A percentile compares a stretch with the other conserved stretches of the same genome.
Evolutionary conservation across 495 filamentous ascomycete species (phyloP).

Genomic region (Xanthoparmelia taractica): DNA sequence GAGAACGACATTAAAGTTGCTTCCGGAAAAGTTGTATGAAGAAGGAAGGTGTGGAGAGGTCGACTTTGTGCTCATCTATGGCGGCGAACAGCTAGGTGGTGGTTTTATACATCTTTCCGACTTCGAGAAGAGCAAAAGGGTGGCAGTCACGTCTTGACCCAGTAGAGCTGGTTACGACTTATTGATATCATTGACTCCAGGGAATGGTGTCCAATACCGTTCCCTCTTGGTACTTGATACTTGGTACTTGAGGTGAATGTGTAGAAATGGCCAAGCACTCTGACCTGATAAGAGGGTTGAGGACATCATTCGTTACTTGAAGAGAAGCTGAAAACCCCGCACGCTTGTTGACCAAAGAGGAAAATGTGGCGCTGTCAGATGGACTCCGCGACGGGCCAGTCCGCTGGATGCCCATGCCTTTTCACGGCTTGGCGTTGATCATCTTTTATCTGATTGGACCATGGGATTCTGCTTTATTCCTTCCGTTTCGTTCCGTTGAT

Average conservation of each 20-base stretch:
- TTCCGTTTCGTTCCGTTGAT: too few relatives aligned
- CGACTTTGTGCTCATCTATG: not conserved
- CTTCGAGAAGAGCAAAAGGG: not conserved
- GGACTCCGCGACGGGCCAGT: not conserved
- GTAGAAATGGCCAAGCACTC: too few relatives aligned
- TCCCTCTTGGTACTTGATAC: too few relatives aligned
- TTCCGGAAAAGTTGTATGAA: not conserved
- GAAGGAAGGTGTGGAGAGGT: not conserved
- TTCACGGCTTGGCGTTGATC: not conserved
- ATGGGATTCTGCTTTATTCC: not conserved
- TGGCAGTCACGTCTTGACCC: too few relatives aligned
- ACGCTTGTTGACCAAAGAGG: not conserved
- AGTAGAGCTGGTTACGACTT: not conserved
- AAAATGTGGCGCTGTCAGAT: not conserved
- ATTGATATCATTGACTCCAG: not conserved
- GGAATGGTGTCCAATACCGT: too few relatives aligned
- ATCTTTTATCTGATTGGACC: not conserved
- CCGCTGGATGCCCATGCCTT: not conserved
- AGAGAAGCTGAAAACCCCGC: too few relatives aligned
- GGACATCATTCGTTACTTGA: too few relatives aligned
- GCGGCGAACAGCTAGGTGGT: not conserved
- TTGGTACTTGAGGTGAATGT: too few relatives aligned
- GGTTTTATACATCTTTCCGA: not conserved
- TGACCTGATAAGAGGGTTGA: too few relatives aligned
- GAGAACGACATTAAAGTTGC: not conserved